Percentiles rank a stretch among this genome's conserved stretches.
Conservation (phyloP, 805 yeast species). For the Teunomyces kruisii region DNA sequence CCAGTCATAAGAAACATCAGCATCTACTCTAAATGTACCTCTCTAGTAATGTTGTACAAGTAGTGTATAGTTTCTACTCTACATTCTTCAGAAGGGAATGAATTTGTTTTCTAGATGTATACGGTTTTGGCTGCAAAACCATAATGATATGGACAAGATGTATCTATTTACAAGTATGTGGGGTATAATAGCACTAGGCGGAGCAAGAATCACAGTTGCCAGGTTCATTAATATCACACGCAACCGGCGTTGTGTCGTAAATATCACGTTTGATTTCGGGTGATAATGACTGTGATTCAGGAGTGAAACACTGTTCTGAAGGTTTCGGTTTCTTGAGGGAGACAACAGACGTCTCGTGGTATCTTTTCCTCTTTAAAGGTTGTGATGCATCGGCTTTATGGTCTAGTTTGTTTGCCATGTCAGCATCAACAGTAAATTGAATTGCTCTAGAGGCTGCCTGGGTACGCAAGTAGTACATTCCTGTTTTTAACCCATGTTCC, state of each 20-base stretch:
- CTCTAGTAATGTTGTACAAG: no score
- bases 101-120: neutral
- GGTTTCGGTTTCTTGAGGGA: conserved; percentile 6
- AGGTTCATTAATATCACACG: conserved; percentile 29
- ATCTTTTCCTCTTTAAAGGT: conserved; percentile 22
- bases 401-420: conserved; percentile 15
- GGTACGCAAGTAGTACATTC: conserved; percentile 41
- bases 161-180: neutral
- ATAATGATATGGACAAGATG: neutral
- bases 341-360: conserved; percentile 11
- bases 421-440: conserved; percentile 63
- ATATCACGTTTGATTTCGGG: conserved; percentile 23
- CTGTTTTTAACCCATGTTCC: conserved; percentile 39
- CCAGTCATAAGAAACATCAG: no score
- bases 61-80: no score
- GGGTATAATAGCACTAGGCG: conserved; percentile 11
- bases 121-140: neutral
- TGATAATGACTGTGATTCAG: conserved; percentile 9
- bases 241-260: conserved; percentile 33
- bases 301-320: conserved; percentile 7
- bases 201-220: conserved; percentile 24
- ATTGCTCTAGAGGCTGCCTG: conserved; percentile 96
- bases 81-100: no score
- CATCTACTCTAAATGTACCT: no score
- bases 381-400: neutral